Evolutionary conservation across 139 green algal species (phyloP).

Genomic region (Auxenochlorella pyrenoidosa): DNA sequence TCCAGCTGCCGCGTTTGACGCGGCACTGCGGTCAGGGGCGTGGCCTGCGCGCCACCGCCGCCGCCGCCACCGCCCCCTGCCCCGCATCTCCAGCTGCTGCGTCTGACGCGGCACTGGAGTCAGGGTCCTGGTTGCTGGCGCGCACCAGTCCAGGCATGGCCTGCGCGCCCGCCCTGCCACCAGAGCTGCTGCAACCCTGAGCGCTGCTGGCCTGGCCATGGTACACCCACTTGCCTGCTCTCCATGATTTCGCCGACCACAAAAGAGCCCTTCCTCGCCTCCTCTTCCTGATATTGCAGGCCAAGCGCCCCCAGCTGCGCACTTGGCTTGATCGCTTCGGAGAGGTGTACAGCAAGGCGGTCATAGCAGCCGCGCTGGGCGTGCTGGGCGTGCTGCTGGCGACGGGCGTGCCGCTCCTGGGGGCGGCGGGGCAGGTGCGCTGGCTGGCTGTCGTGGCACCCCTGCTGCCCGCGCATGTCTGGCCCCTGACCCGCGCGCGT

Average conservation of each 20-base stretch:
- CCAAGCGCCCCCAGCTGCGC: slow-evolving; percentile 65
- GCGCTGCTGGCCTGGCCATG: background rate
- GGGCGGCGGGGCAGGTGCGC: slow-evolving; percentile 22
- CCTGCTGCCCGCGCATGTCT: too few relatives aligned
- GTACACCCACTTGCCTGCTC: background rate
- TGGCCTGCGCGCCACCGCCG: too few relatives aligned
- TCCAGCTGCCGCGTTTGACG: too few relatives aligned
- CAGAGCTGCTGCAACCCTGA: too few relatives aligned
- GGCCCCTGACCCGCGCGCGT: too few relatives aligned
- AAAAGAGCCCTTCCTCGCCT: background rate
- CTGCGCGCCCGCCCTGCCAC: too few relatives aligned
- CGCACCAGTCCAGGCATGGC: background rate
- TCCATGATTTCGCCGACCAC: background rate
- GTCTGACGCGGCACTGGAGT: too few relatives aligned
- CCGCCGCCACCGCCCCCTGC: too few relatives aligned
- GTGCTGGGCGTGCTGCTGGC: slow-evolving; percentile 54
- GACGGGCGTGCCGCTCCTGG: slow-evolving; percentile 70
- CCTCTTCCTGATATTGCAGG: slow-evolving; percentile 36
- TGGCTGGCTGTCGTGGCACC: too few relatives aligned
- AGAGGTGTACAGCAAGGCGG: slow-evolving; percentile 71
- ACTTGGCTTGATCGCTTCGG: slow-evolving; percentile 75
- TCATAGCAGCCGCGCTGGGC: slow-evolving; percentile 62
- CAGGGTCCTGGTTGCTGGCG: too few relatives aligned
- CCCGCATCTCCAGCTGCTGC: too few relatives aligned
- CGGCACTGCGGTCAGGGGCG: too few relatives aligned